Conservation (phyloP, 176 grass and related monocot genomes). For the Chloris gayana region DNA sequence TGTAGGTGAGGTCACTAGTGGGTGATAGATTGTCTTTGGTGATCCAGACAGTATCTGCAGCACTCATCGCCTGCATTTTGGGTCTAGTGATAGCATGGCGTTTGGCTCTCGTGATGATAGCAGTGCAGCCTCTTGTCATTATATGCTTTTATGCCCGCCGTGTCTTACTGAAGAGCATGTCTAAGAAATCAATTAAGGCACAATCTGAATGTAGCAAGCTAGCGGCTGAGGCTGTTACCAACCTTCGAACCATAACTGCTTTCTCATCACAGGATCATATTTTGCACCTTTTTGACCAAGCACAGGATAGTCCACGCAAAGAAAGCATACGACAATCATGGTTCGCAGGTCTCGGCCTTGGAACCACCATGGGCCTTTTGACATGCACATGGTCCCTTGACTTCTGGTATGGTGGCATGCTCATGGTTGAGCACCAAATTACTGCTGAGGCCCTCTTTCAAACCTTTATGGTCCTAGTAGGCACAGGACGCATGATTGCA, state of each 20-base stretch:
- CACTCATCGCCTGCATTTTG: conserved; percentile 78
- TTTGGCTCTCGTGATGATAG: conserved; percentile 88
- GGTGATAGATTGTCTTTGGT: conserved; percentile 83
- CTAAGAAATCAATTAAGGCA: conserved; percentile 73
- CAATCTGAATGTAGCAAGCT: conserved; percentile 85
- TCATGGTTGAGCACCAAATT: conserved; percentile 63
- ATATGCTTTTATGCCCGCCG: conserved; percentile 83
- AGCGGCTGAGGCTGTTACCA: conserved; percentile 87
- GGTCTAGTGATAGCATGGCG: conserved; percentile 90
- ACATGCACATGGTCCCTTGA: conserved; percentile 80
- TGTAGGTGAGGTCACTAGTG: conserved; percentile 85
- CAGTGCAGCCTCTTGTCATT: conserved; percentile 86
- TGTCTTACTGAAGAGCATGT: conserved; percentile 81
- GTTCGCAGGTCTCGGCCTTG: conserved; percentile 81
- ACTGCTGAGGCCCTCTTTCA: conserved; percentile 71
- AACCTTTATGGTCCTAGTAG: conserved; percentile 92
- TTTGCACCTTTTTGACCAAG: conserved; percentile 65
- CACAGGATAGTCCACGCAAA: conserved; percentile 64
- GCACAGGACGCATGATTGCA: conserved; percentile 92
- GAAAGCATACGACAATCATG: conserved; percentile 85
- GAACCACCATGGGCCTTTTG: conserved; percentile 79
- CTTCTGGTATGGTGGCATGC: conserved; percentile 91
- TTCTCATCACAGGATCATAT: conserved; percentile 92
- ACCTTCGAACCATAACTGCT: conserved; percentile 86
- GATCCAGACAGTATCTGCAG: conserved; percentile 84